Base-by-base conservation (phyloP, 2,329 filamentous ascomycete species). In the Gnomoniopsis smithogilvyi region DNA sequence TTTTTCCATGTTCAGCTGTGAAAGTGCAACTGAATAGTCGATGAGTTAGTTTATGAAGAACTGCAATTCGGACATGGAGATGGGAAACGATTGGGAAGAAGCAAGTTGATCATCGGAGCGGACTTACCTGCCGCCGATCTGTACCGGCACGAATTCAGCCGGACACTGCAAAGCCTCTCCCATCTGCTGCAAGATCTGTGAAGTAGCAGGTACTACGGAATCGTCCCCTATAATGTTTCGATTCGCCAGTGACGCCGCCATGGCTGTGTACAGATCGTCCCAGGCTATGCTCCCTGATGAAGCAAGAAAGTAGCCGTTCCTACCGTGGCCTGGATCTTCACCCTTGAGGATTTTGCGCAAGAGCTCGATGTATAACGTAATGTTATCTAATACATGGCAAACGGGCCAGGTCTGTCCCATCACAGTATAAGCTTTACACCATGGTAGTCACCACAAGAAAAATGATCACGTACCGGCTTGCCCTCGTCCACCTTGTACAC, bases 291-390 rank as follows among this genome's bases (percentile, higher is more conserved):
- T 73, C 1, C 81, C 81, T 0, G 79, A 69, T 0, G 79, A 64
- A 0, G 80, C 81, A 8, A 83, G 74, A 63, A 79, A 84, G 62
- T 78, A 82, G 0, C 81, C 80, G 1, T 75, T 69, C 55, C 71
- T 74, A 0, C 78, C 78, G 52, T 76, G 61, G 2, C 67, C 73
- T 0, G 72, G 69, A 4, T 74, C 67, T 14, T 71, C 65, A 1
- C 68, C 74, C 1, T 61, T 63, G 2, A 83, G 63, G 14, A 83
- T 83, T 2, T 67, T 70, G 1, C 72, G 70, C 7, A 83, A 64
- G 0, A 84, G 68, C 2, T 73, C 65, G 1, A 82, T 52, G 55
- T 82, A 84, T 1, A 83, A 63, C 0, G 65, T 66, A 0, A 76
- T 72, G 36, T 74, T 84, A 58, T 84, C 81, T 0, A 65, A 11